Evolutionary conservation across 768 basidiomycete genomes (phyloP), one percentile per base, ranked within the genome.

Genomic region (Lactarius vividus): DNA sequence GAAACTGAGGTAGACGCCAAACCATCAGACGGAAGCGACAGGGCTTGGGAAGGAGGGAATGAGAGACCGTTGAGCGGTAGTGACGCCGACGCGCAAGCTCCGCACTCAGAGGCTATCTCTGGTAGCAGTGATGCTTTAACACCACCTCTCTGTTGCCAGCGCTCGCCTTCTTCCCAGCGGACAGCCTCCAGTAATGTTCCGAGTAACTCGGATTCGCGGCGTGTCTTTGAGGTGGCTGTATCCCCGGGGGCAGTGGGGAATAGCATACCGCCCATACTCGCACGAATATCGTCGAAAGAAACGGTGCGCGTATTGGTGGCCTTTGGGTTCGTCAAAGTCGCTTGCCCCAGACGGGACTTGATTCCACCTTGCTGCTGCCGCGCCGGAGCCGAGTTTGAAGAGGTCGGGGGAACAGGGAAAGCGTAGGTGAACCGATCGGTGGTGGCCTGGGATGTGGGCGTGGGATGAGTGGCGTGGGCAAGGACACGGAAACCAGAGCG

Each of bases 201-300:
- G 46, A 65, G 62, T 26, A 64, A 29, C 54, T 68, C 67, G 16
- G 55, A 57, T 49, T 65, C 69, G 55, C 68, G 62, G 26, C 57
- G 61, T 23, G 65, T 59, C 65, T 55, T 61, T 23, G 66, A 57
- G 4, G 49, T 23, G 28, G 29, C 39, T 8, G 63, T 57, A 28
- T 63, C 58, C 15, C 59, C 64, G 23, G 53, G 58, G 10, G 49
- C 55, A 5, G 46, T 40, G 10, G 68, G 61, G 31, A 70, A 70
- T 13, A 70, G 68, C n/a, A 46, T 29, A 31, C 59, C 64, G 39
- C 64, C 64, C 59, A 69, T 63, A 40, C 68, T 59, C n/a, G 57
- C 52, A 37, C 63, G 68, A 23, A 70, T 62, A n/a, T 70, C 68
- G 20, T 69, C 63, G 62, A 70, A 70, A 29, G 68, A 52, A 33